Percentiles rank a stretch among this genome's conserved stretches.
Evolutionary conservation across 2,329 filamentous ascomycete genomes (phyloP).

Genomic region (Zymoseptoria brevis): DNA sequence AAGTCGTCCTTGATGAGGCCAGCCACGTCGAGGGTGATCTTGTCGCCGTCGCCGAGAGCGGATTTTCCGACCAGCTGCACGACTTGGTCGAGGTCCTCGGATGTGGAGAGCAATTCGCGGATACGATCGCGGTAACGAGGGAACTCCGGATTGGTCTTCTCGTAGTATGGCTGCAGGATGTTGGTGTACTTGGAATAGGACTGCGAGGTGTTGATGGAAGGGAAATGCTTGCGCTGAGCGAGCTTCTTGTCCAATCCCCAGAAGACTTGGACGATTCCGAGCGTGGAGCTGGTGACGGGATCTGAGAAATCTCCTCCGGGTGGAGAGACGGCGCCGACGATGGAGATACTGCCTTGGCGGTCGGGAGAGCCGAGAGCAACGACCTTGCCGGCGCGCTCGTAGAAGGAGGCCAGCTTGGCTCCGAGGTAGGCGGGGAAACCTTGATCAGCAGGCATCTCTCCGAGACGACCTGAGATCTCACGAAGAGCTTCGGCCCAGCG

Average conservation of each 20-base stretch:
- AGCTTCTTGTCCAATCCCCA: conserved; percentile 99
- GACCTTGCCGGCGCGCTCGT: conserved; percentile 91
- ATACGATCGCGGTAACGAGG: conserved; percentile 86
- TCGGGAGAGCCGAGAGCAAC: conserved; percentile 80
- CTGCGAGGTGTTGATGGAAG: conserved; percentile 87
- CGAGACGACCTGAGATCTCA: conserved; percentile 96
- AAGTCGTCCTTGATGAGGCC: conserved; percentile 96
- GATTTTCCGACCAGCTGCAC: conserved; percentile 98
- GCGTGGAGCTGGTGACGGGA: conserved; percentile 85
- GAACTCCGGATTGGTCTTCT: conserved; percentile 89
- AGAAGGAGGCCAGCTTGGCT: conserved; percentile 97
- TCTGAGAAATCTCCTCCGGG: conserved; percentile 99
- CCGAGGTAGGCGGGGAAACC: conserved; percentile 97
- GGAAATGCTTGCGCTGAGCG: conserved; percentile 97
- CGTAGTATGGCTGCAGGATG: conserved; percentile 85
- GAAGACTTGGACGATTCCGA: conserved; percentile 98
- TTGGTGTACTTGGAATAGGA: conserved; percentile 96
- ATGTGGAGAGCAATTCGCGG: conserved; percentile 86
- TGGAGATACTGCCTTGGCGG: conserved; percentile 86
- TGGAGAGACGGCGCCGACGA: conserved; percentile 93
- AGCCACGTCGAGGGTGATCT: conserved; percentile 93
- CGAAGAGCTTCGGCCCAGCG: conserved; percentile 97
- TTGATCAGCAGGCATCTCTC: conserved; percentile 99
- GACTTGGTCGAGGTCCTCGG: conserved; percentile 95
- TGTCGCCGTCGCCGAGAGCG: conserved; percentile 89